Evolutionary conservation across 768 basidiomycete genomes (phyloP), one percentile per base, ranked within the genome.

Genomic region (Leccinum obscurum): DNA sequence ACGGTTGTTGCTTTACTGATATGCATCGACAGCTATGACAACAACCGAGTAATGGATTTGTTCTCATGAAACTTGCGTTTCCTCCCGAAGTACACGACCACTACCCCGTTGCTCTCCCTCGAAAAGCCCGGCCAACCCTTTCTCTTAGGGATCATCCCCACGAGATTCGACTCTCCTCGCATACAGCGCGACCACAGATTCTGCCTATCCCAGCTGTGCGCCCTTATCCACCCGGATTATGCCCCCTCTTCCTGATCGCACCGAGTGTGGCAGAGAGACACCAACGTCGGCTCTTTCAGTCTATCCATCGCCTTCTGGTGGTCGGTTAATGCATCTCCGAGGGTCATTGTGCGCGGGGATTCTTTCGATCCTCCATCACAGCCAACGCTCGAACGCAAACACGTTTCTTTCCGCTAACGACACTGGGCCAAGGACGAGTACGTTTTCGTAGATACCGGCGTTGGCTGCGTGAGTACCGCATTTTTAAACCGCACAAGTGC

Each of bases 401-500:
- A 2, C 2, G 9, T 32, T 89, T 89, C 66, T 81, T 80, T 10
- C 80, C 78, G 53, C 79, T 88, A n/a, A 82, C 85, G 17, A 77
- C 80, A 89, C 64, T 90, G 89, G 88, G 78, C 80, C 22, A 80
- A 83, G 66, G 74, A 78, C 28, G 84, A 85, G 66, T 89, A 88
- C 59, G 83, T 88, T 3, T 90, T 88, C 63, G 79, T 90, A 52
- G 88, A 90, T 71, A 90, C 88, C 2, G 85, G 85, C 13, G 85
- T 90, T 14, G 81, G 85, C 75, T 89, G 87, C 67, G 89, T 90
- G 67, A 76, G 88, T 83, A 10, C 9, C 52, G 41, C 34, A 10
- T 55, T 58, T 2, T 22, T 22, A 22, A 22, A 22, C 22, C 22
- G 22, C 22, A 22, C 39, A 30, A 48, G 30, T 26, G 26, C n/a